A percentile compares a stretch with the other conserved stretches of the same genome.
Evolutionary conservation across 179 eudicot genomes (phyloP).

Genomic region (Gypsophila paniculata): DNA sequence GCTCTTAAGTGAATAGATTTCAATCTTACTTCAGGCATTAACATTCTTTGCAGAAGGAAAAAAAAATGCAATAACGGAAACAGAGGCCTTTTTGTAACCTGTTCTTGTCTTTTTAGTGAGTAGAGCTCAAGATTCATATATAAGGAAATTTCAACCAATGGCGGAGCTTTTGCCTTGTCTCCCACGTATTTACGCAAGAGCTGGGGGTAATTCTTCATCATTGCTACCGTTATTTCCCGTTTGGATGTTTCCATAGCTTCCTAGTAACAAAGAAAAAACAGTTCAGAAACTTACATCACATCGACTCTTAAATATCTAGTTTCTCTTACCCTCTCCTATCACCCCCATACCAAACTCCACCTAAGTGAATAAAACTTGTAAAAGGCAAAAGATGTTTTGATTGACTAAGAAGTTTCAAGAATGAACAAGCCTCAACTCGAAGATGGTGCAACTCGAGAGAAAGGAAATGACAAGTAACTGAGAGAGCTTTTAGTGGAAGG

Average conservation of each 20-base stretch:
- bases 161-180: slow-evolving; percentile 83
- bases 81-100: slow-evolving; percentile 43
- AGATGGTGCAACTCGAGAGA: neutral
- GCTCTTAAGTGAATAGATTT: slow-evolving; percentile 87
- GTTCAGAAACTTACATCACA: neutral
- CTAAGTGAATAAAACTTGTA: neutral
- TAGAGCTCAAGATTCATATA: slow-evolving; percentile 88
- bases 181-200: slow-evolving; percentile 79
- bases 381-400: neutral
- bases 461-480: neutral
- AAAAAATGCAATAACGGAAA: too few relatives aligned
- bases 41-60: neutral
- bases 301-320: neutral
- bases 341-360: too few relatives aligned
- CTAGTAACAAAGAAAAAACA: slow-evolving; percentile 34
- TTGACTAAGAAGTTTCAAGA: neutral
- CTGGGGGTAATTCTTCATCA: slow-evolving; percentile 86
- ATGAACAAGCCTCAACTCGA: neutral
- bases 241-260: slow-evolving; percentile 60
- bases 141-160: slow-evolving; percentile 61
- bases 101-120: slow-evolving; percentile 90
- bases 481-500: neutral
- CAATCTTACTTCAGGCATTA: neutral
- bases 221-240: slow-evolving; percentile 63
- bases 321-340: too few relatives aligned